These are phyloP conservation scores for Coffea canephora DNA, from an alignment of 257 asterid species.

Conservation along the genomic window DNA sequence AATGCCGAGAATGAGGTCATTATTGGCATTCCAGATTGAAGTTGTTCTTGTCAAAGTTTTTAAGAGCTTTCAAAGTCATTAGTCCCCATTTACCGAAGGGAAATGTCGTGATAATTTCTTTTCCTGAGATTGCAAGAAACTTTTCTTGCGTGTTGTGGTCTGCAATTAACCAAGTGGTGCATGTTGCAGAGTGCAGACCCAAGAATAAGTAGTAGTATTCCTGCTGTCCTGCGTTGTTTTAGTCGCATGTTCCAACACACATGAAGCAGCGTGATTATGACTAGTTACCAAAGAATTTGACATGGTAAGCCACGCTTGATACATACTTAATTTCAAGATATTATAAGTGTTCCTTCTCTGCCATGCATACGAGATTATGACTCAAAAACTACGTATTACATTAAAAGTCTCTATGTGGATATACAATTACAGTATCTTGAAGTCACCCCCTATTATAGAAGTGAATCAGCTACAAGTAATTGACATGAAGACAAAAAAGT, in stretches of 20 bases:
- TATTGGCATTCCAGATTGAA: too few species aligned
- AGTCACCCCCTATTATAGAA: too few species aligned
- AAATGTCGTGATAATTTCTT: not conserved
- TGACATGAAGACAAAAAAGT: too few species aligned
- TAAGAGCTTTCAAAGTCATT: too few species aligned
- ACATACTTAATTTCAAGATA: not conserved
- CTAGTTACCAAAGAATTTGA: not conserved
- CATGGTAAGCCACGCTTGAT: not conserved
- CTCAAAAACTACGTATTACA: not conserved
- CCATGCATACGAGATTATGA: not conserved
- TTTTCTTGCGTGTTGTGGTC: not conserved
- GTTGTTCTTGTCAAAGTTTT: too few species aligned
- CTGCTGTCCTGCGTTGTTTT: not conserved
- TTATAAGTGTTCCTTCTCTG: not conserved
- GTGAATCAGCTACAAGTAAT: too few species aligned
- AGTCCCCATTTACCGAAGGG: not conserved
- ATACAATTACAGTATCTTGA: too few species aligned
- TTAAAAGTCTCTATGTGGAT: too few species aligned
- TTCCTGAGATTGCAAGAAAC: not conserved
- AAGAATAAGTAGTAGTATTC: not conserved
- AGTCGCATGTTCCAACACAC: constrained; percentile 8
- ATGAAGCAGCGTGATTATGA: constrained; percentile 11
- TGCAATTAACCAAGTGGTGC: not conserved
- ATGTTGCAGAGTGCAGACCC: not conserved
- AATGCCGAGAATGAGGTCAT: too few species aligned